Percentiles rank a stretch among this genome's conserved stretches.
Conservation (phyloP, 2,329 filamentous ascomycete genomes). For the Penicillium brasilianum region DNA sequence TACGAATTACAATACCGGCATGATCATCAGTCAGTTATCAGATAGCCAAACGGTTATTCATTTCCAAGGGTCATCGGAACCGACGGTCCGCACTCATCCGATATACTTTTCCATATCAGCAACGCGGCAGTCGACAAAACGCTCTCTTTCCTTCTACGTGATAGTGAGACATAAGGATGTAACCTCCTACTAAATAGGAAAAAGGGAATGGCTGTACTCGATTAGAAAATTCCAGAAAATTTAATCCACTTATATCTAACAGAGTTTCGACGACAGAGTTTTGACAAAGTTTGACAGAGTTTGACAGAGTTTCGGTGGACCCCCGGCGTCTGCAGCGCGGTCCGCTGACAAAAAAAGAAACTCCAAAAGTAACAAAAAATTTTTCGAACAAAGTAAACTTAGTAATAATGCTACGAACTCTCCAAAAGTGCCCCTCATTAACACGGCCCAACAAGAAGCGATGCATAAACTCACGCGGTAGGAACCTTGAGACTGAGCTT, state of each 20-base stretch:
- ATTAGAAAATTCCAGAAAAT: constrained; percentile 9
- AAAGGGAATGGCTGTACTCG: background rate
- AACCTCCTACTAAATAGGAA: background rate
- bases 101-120: background rate
- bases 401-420: background rate
- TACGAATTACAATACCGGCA: no score
- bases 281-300: no score
- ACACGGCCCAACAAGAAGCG: background rate
- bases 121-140: background rate
- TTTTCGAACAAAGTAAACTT: background rate
- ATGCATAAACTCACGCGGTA: background rate
- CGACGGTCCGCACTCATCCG: constrained; percentile 1
- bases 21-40: background rate
- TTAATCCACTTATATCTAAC: constrained; percentile 6
- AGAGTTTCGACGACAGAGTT: constrained; percentile 12
- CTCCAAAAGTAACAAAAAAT: background rate
- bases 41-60: constrained; percentile 11
- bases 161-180: background rate
- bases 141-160: background rate
- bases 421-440: background rate
- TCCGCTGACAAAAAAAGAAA: constrained; percentile 14
- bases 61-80: constrained; percentile 15
- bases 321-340: constrained; percentile 14
- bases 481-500: background rate
- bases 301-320: constrained; percentile 19